These are phyloP conservation scores for Pseudohalonectria lignicola DNA, from an alignment of 2,329 filamentous ascomycete species.

Conservation along the genomic window DNA sequence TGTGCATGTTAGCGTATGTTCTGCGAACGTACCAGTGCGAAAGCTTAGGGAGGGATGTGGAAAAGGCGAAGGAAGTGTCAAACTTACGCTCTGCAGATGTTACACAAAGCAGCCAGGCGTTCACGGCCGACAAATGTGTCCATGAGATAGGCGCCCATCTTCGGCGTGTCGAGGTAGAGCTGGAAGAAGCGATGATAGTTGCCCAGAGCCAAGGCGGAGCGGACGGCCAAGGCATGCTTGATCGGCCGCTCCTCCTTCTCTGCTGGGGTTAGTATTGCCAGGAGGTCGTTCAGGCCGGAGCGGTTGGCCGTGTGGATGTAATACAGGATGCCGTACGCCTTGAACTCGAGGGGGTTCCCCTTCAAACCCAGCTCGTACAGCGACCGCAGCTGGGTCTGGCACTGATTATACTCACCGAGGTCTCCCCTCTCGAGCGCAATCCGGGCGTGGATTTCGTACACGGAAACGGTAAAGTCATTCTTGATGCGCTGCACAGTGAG, in stretches of 20 bases:
- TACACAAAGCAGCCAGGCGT: slow-evolving; percentile 78
- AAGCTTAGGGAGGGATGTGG: no score
- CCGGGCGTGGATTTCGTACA: slow-evolving; percentile 95
- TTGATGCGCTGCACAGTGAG: slow-evolving; percentile 95
- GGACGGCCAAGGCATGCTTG: slow-evolving; percentile 83
- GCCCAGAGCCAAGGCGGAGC: slow-evolving; percentile 81
- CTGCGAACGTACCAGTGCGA: no score
- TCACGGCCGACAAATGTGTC: slow-evolving; percentile 97
- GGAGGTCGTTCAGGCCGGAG: slow-evolving; percentile 92
- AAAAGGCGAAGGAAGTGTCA: background rate
- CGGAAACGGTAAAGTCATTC: slow-evolving; percentile 89
- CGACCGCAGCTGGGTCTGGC: slow-evolving; percentile 91
- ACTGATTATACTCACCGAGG: slow-evolving; percentile 99
- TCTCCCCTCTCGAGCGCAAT: slow-evolving; percentile 98
- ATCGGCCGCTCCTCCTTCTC: slow-evolving; percentile 80
- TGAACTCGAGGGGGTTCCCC: slow-evolving; percentile 89
- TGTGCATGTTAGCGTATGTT: no score
- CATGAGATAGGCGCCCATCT: slow-evolving; percentile 97
- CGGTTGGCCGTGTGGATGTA: slow-evolving; percentile 98
- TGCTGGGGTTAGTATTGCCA: slow-evolving; percentile 97
- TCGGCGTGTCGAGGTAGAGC: slow-evolving; percentile 85
- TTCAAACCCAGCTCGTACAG: slow-evolving; percentile 80
- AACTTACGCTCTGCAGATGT: slow-evolving; percentile 92
- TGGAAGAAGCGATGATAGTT: slow-evolving; percentile 99
- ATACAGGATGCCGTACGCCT: slow-evolving; percentile 98